These are phyloP conservation scores for Termitomyces sp. DNA, from an alignment of 768 basidiomycete species.

Conservation along the genomic window DNA sequence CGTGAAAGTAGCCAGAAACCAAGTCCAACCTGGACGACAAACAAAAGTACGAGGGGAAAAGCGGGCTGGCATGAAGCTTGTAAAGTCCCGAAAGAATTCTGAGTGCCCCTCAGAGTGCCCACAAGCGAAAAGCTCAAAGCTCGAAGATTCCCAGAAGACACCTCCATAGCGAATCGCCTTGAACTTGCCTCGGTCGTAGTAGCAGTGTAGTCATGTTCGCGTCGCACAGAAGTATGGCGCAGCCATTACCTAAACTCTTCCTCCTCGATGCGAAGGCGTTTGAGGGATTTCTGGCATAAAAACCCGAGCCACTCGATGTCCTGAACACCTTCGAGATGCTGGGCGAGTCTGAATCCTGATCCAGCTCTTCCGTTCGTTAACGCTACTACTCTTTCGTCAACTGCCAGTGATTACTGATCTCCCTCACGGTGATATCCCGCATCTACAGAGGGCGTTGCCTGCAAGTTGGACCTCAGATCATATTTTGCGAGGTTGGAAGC, in stretches of 20 bases:
- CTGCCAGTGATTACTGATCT: neutral
- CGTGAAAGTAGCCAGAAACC: neutral
- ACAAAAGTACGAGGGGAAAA: neutral
- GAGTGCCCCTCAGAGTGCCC: neutral
- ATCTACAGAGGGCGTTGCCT: neutral
- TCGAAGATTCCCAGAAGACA: neutral
- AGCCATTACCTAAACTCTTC: slow-evolving; percentile 9
- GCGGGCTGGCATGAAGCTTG: neutral
- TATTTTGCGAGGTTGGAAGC: neutral
- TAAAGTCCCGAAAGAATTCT: neutral
- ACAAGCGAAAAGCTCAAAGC: neutral
- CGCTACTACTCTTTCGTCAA: neutral
- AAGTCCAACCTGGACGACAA: neutral
- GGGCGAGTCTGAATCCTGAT: neutral
- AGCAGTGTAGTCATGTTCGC: neutral
- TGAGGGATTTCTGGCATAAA: neutral
- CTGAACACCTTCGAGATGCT: neutral
- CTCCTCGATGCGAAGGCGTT: slow-evolving; percentile 2
- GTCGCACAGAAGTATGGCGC: neutral
- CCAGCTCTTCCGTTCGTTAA: neutral
- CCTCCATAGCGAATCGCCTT: neutral
- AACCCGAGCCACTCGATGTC: neutral
- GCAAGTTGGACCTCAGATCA: neutral
- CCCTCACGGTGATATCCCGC: neutral
- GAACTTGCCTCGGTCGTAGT: neutral